Conservation (phyloP, 2,329 filamentous ascomycete species). For the Hawksworthiomyces lignivorus region DNA sequence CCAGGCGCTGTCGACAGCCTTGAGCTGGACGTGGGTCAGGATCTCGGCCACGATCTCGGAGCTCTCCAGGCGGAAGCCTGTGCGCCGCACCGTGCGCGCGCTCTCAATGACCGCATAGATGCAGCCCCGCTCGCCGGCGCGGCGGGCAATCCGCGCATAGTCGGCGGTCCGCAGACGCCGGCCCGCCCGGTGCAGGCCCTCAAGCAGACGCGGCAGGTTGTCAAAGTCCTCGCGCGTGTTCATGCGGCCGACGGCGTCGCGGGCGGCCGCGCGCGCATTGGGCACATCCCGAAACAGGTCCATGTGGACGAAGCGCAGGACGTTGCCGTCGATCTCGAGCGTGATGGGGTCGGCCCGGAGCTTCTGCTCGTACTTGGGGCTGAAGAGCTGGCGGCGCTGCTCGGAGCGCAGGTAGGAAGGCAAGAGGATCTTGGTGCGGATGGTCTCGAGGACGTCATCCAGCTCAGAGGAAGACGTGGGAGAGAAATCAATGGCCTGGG, state of each 20-base stretch:
- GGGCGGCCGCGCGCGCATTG: slow-evolving; percentile 31
- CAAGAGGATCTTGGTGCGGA: slow-evolving; percentile 54
- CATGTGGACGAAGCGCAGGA: slow-evolving; percentile 42
- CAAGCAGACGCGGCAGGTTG: slow-evolving; percentile 44
- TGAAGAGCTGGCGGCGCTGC: slow-evolving; percentile 48
- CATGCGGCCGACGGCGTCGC: slow-evolving; percentile 36
- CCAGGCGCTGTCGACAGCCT: slow-evolving; percentile 32
- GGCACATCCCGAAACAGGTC: slow-evolving; percentile 36
- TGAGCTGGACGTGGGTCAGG: slow-evolving; percentile 31
- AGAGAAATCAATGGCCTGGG: slow-evolving; percentile 36
- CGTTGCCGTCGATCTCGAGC: slow-evolving; percentile 51
- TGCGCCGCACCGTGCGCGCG: slow-evolving; percentile 37
- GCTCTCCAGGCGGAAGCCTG: slow-evolving; percentile 35
- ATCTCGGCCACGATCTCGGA: slow-evolving; percentile 34
- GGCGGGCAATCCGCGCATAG: slow-evolving; percentile 32
- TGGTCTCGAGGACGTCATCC: slow-evolving; percentile 40
- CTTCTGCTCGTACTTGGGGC: slow-evolving; percentile 34
- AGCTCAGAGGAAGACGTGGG: slow-evolving; percentile 46
- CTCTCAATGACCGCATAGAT: slow-evolving; percentile 42
- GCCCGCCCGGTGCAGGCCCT: slow-evolving; percentile 37
- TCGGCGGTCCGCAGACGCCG: slow-evolving; percentile 26
- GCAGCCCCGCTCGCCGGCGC: slow-evolving; percentile 31
- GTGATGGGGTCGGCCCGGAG: slow-evolving; percentile 48
- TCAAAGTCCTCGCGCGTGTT: slow-evolving; percentile 40
- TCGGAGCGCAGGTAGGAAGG: slow-evolving; percentile 48